phyloP scores from a whole-genome alignment of 164 flowering plant genomes.

The Warburgia ugandensis region DNA sequence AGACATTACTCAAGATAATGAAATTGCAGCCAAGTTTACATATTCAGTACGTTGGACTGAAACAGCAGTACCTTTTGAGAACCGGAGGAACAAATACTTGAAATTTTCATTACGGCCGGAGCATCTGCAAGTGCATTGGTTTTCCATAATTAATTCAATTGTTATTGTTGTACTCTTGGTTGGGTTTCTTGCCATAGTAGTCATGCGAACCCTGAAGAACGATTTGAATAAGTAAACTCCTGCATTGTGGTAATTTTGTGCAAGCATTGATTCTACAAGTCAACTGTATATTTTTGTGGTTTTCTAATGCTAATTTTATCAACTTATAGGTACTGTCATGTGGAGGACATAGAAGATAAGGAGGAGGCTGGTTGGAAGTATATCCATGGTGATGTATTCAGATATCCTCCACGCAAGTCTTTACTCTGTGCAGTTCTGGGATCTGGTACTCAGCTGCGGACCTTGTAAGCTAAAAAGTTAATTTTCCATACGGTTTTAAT shows the following conservation, averaged over 20 bases:
- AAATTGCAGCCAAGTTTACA: constrained; percentile 43
- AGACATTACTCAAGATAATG: constrained; percentile 55
- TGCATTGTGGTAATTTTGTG: not conserved
- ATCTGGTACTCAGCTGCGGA: constrained; percentile 58
- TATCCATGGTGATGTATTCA: constrained; percentile 62
- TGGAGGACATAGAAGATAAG: constrained; percentile 62
- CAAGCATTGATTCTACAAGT: too few relatives aligned
- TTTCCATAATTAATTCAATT: constrained; percentile 54
- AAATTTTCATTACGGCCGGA: constrained; percentile 37
- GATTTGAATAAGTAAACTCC: constrained; percentile 31
- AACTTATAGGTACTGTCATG: constrained; percentile 36
- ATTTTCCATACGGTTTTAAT: too few relatives aligned
- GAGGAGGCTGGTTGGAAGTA: constrained; percentile 65
- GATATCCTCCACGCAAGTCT: constrained; percentile 43
- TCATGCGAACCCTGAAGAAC: constrained; percentile 54
- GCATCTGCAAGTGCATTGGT: constrained; percentile 51
- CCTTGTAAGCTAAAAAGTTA: constrained; percentile 37
- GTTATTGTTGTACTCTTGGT: constrained; percentile 44
- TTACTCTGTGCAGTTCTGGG: constrained; percentile 70
- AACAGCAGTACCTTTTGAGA: constrained; percentile 34
- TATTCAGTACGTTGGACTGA: constrained; percentile 64
- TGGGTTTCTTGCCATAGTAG: constrained; percentile 43
- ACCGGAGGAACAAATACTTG: constrained; percentile 57
- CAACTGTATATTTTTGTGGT: too few relatives aligned
- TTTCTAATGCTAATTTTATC: not conserved